A percentile compares a stretch with the other conserved stretches of the same genome.
Conservation (phyloP, 805 yeast species). For the Kluyveromyces lactis region DNA sequence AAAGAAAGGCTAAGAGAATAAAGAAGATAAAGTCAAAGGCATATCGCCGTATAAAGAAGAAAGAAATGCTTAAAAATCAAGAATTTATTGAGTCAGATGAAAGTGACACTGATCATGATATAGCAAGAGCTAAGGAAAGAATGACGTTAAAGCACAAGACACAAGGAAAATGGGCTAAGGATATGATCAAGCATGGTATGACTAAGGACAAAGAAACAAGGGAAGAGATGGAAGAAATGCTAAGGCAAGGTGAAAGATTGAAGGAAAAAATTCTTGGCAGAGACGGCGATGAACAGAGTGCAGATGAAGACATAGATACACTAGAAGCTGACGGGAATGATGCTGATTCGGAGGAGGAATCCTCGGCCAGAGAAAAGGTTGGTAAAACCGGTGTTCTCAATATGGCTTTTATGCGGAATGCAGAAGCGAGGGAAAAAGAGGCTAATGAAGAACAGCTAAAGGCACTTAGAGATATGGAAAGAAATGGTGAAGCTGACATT, state of each 20-base stretch:
- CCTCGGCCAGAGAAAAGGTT: slow-evolving; percentile 34
- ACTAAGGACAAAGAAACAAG: slow-evolving; percentile 78
- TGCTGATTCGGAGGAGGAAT: slow-evolving; percentile 29
- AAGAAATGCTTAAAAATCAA: slow-evolving; percentile 64
- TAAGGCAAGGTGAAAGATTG: slow-evolving; percentile 75
- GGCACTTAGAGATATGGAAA: slow-evolving; percentile 41
- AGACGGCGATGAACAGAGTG: slow-evolving; percentile 40
- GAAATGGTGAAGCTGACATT: slow-evolving; percentile 37
- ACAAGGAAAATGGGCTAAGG: slow-evolving; percentile 82
- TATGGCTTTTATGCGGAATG: slow-evolving; percentile 94
- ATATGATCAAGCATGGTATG: slow-evolving; percentile 83
- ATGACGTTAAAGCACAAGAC: slow-evolving; percentile 89
- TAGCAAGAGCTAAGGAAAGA: slow-evolving; percentile 80
- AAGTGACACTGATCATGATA: slow-evolving; percentile 56
- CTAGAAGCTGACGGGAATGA: slow-evolving; percentile 42
- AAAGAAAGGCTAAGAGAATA: slow-evolving; percentile 79
- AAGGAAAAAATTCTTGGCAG: slow-evolving; percentile 64
- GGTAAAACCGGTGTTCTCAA: slow-evolving; percentile 84
- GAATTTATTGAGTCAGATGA: slow-evolving; percentile 47
- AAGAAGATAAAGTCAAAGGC: slow-evolving; percentile 93
- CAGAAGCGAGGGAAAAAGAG: slow-evolving; percentile 59
- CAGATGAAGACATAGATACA: slow-evolving; percentile 37
- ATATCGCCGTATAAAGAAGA: slow-evolving; percentile 78
- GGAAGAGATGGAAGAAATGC: slow-evolving; percentile 90
- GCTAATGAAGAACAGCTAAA: slow-evolving; percentile 49